Base-by-base conservation (phyloP, 2,329 filamentous ascomycete species). In the Clonostachys rosea region DNA sequence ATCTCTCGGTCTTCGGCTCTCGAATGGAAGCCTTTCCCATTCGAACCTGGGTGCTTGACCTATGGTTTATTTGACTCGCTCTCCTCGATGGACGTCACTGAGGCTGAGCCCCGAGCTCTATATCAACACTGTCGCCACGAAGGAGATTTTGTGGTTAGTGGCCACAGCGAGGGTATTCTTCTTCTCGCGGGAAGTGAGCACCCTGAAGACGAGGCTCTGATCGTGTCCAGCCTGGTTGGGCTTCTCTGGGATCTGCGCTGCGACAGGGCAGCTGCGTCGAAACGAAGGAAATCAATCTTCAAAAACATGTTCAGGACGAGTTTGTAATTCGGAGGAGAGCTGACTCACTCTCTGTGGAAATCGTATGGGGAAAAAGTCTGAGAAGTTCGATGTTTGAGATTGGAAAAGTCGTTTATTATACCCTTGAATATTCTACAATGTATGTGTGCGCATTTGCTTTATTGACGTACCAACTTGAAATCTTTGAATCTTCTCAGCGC, bases 151-250 rank as follows among this genome's bases (percentile, higher is more conserved):
- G 24, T 30, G 33, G 42, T 43, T 17, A 9, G n/a, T 7, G 11
- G 24, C 16, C 42, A 48, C 42, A 45, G 42, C 43, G 47, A 48
- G 47, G 47, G 47, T 10, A 30, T 45, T 10, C 35, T 48, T 12
- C 37, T 48, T 24, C 47, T 48, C 13, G 33, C 42, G 11, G 14
- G 24, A 3, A 24, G 16, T 6, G 13, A 24, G n/a, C 37, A 42
- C n/a, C 8, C 18, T 11, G n/a, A 20, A 5, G n/a, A 35, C n/a
- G 47, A 48, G 20, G 30, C 43, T 4, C 16, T 48, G 9, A 30
- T 45, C 11, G 39, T 42, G 42, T n/a, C 47, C 7, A 45, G 42
- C 20, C n/a, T 48, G 42, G 14, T 48, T n/a, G 42, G 47, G 2
- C 24, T 48, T 16, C 30, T 48, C 43, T 24, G 47, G 42, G 18